Percentiles rank a stretch among this genome's conserved stretches.
Conservation (phyloP, 192 early-diverging fungal genomes). For the Phycomyces blakesleeanus region DNA sequence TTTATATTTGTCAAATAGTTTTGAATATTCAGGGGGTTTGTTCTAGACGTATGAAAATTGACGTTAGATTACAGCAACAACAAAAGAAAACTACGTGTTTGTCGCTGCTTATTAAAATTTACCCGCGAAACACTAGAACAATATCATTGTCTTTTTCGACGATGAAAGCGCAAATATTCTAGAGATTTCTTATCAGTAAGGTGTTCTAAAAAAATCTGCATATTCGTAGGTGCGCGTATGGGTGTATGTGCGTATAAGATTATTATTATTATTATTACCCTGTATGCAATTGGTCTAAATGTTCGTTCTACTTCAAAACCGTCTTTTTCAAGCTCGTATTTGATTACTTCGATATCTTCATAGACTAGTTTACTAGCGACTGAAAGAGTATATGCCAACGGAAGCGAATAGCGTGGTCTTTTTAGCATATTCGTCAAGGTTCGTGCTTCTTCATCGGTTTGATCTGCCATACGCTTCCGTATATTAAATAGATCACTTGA, state of each 20-base stretch:
- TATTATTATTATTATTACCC: slow-evolving; percentile 25
- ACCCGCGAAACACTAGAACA: slow-evolving; percentile 50
- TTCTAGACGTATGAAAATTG: slow-evolving; percentile 17
- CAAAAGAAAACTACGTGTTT: too few relatives aligned
- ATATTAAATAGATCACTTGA: slow-evolving; percentile 7
- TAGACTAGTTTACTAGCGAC: slow-evolving; percentile 50
- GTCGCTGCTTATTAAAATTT: background rate
- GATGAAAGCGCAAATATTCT: slow-evolving; percentile 52
- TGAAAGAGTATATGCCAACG: slow-evolving; percentile 45
- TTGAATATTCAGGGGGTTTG: slow-evolving; percentile 55
- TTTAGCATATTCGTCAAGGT: slow-evolving; percentile 5
- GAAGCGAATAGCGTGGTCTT: slow-evolving; percentile 42
- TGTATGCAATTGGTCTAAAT: slow-evolving; percentile 50
- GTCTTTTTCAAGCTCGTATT: slow-evolving; percentile 43
- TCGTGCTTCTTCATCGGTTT: background rate
- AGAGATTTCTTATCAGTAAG: background rate
- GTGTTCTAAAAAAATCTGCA: too few relatives aligned
- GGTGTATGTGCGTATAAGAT: background rate
- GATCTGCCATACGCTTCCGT: background rate
- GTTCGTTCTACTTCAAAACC: slow-evolving; percentile 49
- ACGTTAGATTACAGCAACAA: too few relatives aligned
- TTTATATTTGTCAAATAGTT: slow-evolving; percentile 52
- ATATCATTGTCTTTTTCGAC: slow-evolving; percentile 53
- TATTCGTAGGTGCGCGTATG: background rate
- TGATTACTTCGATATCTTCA: slow-evolving; percentile 49